Base-by-base conservation (phyloP, 305 asterid genomes). In the Nicotiana rustica region DNA sequence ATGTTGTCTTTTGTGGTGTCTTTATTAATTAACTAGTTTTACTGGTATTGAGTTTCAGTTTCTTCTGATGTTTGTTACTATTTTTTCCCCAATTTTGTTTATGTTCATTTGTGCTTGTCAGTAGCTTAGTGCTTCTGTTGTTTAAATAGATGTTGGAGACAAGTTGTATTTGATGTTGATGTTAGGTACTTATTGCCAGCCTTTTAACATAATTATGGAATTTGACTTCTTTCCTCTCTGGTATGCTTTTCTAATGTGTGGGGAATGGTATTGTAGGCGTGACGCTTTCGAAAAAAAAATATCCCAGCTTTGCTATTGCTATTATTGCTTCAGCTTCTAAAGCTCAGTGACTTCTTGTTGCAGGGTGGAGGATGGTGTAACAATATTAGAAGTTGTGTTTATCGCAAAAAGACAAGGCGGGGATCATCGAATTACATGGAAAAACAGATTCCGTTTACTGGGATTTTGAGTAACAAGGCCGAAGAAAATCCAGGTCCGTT, bases 291-390 rank as follows among this genome's bases (percentile, higher is more conserved):
- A 64, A 33, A 19, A 65, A 17, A 80, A 60, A 1, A 19, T 13
- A 6, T 61, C 19, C 19, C 73, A 7, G 1, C 69, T 59, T 41
- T 13, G 35, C 10, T 78, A 29, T 52, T 31, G 44, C 19, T 70
- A 18, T 55, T 8, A 12, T 79, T 65, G 49, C 47, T 38, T 60
- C 21, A 33, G 38, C 75, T 57, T 19, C 68, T 73, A 52, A 44
- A 83, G 65, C 69, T 79, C 21, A 57, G 77, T 76, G 41, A 61
- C 38, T 64, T 75, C 18, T 81, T 78, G 71, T 84, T 85, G 78
- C 92, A 96, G 99, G 99, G 99, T 82, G 99, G 98, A 85, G 99
- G 99, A 38, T 95, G 99, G 99, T 96, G 99, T 87, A 95, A 92
- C 90, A 90, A 57, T 82, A 57, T 93, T 64, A 87, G 93, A 83